These are phyloP conservation scores for Russula dissimulans DNA, from an alignment of 768 basidiomycete species.

Conservation along the genomic window DNA sequence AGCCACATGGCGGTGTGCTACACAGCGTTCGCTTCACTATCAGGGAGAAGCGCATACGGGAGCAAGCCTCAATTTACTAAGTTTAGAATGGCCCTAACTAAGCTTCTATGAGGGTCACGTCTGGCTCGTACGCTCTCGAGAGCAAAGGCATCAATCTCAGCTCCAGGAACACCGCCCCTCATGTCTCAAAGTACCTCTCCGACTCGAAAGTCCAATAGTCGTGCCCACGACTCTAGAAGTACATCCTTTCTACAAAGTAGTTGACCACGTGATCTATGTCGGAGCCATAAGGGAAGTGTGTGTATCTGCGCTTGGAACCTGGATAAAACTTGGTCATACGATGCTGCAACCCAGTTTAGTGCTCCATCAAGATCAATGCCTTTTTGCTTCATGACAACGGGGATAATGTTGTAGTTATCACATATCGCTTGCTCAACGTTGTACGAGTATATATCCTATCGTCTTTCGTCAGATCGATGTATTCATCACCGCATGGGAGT, in stretches of 20 bases:
- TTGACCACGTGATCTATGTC: conserved; percentile 52
- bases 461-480: not conserved
- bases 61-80: too few relatives aligned
- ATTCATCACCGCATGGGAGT: not conserved
- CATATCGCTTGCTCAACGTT: conserved; percentile 27
- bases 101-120: not conserved
- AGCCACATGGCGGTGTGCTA: too few relatives aligned
- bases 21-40: too few relatives aligned
- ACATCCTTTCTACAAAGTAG: conserved; percentile 53
- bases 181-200: conserved; percentile 54
- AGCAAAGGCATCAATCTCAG: not conserved
- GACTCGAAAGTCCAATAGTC: conserved; percentile 67
- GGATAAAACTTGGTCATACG: not conserved
- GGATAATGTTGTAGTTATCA: conserved; percentile 24
- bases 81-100: too few relatives aligned
- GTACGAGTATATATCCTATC: conserved; percentile 27
- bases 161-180: conserved; percentile 45
- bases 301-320: conserved; percentile 28
- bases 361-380: conserved; percentile 22
- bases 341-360: conserved; percentile 17
- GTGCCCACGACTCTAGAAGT: conserved; percentile 63
- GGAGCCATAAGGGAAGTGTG: conserved; percentile 49
- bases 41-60: too few relatives aligned
- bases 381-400: conserved; percentile 24
- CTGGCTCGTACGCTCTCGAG: not conserved